A percentile compares a stretch with the other conserved stretches of the same genome.
Conservation (phyloP, 352 stramenopile genomes). For the Poterioochromonas sp. region DNA sequence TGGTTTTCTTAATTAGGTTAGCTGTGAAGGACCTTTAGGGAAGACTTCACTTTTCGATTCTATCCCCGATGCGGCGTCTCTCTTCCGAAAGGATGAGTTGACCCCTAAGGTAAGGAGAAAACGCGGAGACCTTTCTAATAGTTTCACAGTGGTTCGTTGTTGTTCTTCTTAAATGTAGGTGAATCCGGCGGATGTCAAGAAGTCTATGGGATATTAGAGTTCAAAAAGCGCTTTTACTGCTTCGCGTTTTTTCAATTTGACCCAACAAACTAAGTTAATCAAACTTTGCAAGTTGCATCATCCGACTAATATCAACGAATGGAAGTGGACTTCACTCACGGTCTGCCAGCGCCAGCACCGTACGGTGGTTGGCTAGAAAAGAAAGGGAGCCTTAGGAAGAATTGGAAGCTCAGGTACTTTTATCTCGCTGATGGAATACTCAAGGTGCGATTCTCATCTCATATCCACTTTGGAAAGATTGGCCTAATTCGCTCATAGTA, state of each 20-base stretch:
- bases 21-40: slow-evolving; percentile 80
- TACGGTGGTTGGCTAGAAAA: not conserved
- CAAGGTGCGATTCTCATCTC: too few species aligned
- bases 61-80: not conserved
- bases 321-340: not conserved
- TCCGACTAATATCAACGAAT: not conserved
- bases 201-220: slow-evolving; percentile 66
- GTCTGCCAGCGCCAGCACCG: not conserved
- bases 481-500: too few species aligned
- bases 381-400: not conserved
- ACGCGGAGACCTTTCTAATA: slow-evolving; percentile 68
- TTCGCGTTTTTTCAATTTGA: too few species aligned
- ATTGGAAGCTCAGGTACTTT: not conserved
- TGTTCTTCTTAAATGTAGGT: slow-evolving; percentile 63
- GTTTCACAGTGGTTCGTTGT: not conserved
- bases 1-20: slow-evolving; percentile 81
- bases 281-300: not conserved
- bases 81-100: slow-evolving; percentile 26
- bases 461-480: too few species aligned
- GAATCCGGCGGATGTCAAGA: slow-evolving; percentile 72
- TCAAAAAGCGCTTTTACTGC: not conserved
- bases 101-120: slow-evolving; percentile 15
- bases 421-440: not conserved
- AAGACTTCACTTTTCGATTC: slow-evolving; percentile 75
- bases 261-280: not conserved